Percentiles rank a stretch among this genome's conserved stretches.
phyloP scores from a whole-genome alignment of 129 eudicot species.

The Centaurea solstitialis region DNA sequence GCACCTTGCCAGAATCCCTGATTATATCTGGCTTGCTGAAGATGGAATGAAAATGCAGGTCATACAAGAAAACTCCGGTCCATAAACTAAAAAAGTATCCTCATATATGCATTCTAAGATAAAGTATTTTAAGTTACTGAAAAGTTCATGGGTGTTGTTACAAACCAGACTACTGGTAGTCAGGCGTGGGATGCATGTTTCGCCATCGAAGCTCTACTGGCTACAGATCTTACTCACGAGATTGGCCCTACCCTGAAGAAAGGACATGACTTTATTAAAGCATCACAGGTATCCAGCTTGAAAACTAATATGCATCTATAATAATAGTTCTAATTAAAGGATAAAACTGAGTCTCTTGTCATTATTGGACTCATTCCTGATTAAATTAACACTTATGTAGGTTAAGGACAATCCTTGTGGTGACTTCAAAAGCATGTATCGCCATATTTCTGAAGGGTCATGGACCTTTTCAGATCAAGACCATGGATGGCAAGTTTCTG shows the following conservation, averaged over 20 bases:
- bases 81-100: neutral
- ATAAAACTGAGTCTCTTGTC: too few species aligned
- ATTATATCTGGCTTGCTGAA: constrained; percentile 68
- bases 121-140: neutral
- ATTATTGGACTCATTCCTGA: neutral
- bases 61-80: constrained; percentile 1
- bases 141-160: neutral
- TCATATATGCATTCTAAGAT: neutral
- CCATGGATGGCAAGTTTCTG: neutral
- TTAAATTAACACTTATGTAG: neutral
- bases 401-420: neutral
- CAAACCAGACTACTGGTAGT: neutral
- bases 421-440: neutral
- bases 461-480: constrained; percentile 2
- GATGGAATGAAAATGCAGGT: constrained; percentile 92
- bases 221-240: constrained; percentile 50
- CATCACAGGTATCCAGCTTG: neutral
- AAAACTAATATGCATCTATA: neutral
- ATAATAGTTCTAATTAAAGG: too few species aligned
- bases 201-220: constrained; percentile 67
- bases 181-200: neutral
- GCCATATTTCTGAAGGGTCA: neutral
- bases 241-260: constrained; percentile 54
- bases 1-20: constrained; percentile 69
- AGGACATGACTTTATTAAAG: constrained; percentile 22